A percentile compares a stretch with the other conserved stretches of the same genome.
Evolutionary conservation across 2,329 filamentous ascomycete genomes (phyloP).

Genomic region (Mollisia scopiformis): DNA sequence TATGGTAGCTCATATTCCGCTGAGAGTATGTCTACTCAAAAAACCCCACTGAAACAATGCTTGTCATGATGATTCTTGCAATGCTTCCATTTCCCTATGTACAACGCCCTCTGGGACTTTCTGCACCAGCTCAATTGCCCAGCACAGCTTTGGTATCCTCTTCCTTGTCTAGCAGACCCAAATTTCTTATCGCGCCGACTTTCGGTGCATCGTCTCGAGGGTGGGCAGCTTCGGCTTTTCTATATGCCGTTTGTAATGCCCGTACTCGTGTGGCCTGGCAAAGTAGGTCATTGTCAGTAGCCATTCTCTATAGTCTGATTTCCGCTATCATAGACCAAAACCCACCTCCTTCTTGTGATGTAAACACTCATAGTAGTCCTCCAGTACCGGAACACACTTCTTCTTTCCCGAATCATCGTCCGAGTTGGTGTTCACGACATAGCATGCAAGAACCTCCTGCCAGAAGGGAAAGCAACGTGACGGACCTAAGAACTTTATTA

Average conservation of each 20-base stretch:
- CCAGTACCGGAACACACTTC: conserved; percentile 82
- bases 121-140: conserved; percentile 33
- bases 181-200: conserved; percentile 82
- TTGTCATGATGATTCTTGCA: background rate
- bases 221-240: conserved; percentile 75
- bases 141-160: conserved; percentile 71
- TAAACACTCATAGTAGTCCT: conserved; percentile 98
- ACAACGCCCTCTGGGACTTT: conserved; percentile 25
- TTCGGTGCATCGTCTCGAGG: conserved; percentile 80
- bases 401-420: conserved; percentile 81
- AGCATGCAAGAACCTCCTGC: conserved; percentile 98
- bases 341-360: conserved; percentile 98
- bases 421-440: conserved; percentile 86
- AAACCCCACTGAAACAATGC: background rate
- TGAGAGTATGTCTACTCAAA: background rate
- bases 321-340: background rate
- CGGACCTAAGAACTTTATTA: conserved; percentile 29
- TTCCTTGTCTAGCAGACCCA: conserved; percentile 83
- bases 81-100: conserved; percentile 29
- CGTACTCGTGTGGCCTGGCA: conserved; percentile 70
- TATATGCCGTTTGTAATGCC: conserved; percentile 82
- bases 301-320: background rate
- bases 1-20: background rate
- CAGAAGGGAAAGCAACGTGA: conserved; percentile 97
- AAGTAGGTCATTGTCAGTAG: conserved; percentile 10